Evolutionary conservation across 257 asterid genomes (phyloP).

Genomic region (Capsicum baccatum): DNA sequence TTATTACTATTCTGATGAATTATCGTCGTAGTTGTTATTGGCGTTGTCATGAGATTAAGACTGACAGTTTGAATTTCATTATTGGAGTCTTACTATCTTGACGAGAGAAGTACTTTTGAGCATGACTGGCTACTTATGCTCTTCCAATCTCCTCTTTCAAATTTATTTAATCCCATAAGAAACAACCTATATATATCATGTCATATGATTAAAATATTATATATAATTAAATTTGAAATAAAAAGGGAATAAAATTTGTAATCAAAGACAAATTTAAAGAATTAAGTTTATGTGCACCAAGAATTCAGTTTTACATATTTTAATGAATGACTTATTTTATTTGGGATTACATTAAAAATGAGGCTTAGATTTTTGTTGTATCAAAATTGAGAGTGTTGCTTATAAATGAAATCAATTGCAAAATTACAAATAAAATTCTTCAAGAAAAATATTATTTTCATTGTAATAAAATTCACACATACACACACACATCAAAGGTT

Average conservation of each 20-base stretch:
- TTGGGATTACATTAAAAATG: not conserved
- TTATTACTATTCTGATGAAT: not conserved
- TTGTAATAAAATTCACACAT: too few species aligned
- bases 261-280: too few species aligned
- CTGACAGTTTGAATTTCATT: slow-evolving; percentile 43
- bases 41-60: not conserved
- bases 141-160: slow-evolving; percentile 62
- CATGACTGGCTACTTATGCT: slow-evolving; percentile 69
- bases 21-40: not conserved
- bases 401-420: too few species aligned
- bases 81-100: slow-evolving; percentile 38
- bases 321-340: not conserved
- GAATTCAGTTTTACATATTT: not conserved
- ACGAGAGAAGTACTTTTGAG: slow-evolving; percentile 53
- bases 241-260: not conserved
- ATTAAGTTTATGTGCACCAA: not conserved
- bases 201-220: not conserved
- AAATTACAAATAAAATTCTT: not conserved
- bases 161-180: slow-evolving; percentile 54
- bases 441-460: not conserved
- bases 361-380: not conserved
- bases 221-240: too few species aligned
- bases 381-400: not conserved
- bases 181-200: slow-evolving; percentile 42
- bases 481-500: too few species aligned